Conservation (phyloP, 441 rosid species). For the Erysimum pusillum region DNA sequence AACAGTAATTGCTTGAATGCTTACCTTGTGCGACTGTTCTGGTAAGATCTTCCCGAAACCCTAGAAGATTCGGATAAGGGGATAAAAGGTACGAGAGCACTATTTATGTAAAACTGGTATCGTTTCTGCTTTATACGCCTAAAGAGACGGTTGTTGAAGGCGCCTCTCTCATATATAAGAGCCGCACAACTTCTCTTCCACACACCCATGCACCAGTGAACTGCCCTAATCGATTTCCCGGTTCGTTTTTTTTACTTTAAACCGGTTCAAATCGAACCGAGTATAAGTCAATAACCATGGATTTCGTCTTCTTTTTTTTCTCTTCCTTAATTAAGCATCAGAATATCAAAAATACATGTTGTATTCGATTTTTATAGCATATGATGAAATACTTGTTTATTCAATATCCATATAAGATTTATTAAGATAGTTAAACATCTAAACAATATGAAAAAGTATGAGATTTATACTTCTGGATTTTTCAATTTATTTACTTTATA, state of each 20-base stretch:
- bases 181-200: constrained; percentile 46
- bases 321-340: no score
- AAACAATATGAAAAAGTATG: constrained; percentile 5
- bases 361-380: no score
- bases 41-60: constrained; percentile 37
- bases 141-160: constrained; percentile 35
- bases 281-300: neutral
- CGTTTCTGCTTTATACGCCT: constrained; percentile 71
- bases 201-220: constrained; percentile 37
- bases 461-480: neutral
- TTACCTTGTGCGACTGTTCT: constrained; percentile 36
- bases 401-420: no score
- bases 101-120: constrained; percentile 56
- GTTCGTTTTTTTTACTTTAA: constrained; percentile 38
- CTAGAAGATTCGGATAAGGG: constrained; percentile 39
- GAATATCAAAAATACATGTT: no score
- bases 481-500: constrained; percentile 1
- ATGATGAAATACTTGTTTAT: no score
- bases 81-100: constrained; percentile 51
- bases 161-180: constrained; percentile 42
- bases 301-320: neutral
- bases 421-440: neutral
- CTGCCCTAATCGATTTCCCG: constrained; percentile 59
- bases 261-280: constrained; percentile 34
- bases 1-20: constrained; percentile 25